Conservation (phyloP, 306 rosid genomes). For the Rubus parviflorus region DNA sequence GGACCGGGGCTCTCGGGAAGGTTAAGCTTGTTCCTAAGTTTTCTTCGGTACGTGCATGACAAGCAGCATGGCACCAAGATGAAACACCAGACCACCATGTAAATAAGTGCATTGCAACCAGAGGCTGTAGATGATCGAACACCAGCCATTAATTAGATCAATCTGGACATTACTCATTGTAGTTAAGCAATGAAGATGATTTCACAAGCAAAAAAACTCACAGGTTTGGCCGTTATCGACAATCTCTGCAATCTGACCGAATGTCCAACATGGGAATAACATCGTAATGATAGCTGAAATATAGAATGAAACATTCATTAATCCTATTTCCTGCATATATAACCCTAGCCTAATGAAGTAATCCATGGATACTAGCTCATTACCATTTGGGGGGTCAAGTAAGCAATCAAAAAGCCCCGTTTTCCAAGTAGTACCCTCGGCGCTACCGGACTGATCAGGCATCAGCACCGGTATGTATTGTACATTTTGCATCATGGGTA, state of each 20-base stretch:
- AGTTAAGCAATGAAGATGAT: background rate
- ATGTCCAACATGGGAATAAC: slow-evolving; percentile 18
- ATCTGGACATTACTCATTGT: background rate
- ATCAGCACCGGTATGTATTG: slow-evolving; percentile 1
- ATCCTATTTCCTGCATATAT: background rate
- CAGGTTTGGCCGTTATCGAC: slow-evolving; percentile 15
- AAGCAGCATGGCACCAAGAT: slow-evolving; percentile 25
- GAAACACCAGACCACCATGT: background rate
- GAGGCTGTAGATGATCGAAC: slow-evolving; percentile 13
- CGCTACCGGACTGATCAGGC: background rate
- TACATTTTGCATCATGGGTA: slow-evolving; percentile 10
- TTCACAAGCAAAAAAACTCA: background rate
- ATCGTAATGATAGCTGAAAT: slow-evolving; percentile 13
- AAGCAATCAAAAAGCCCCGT: slow-evolving; percentile 9
- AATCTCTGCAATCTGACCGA: slow-evolving; percentile 18
- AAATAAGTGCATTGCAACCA: slow-evolving; percentile 1
- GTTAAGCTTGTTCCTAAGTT: slow-evolving; percentile 22
- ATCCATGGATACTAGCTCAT: background rate
- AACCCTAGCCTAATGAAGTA: background rate
- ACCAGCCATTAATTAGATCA: background rate
- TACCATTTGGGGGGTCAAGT: slow-evolving; percentile 1
- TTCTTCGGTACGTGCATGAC: slow-evolving; percentile 26
- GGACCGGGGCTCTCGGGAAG: slow-evolving; percentile 29
- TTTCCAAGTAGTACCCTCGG: slow-evolving; percentile 4
- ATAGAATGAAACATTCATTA: background rate